Evolutionary conservation across 768 basidiomycete species (phyloP), one percentile per base, ranked within the genome.

Genomic region (Chalciporus piperatus): DNA sequence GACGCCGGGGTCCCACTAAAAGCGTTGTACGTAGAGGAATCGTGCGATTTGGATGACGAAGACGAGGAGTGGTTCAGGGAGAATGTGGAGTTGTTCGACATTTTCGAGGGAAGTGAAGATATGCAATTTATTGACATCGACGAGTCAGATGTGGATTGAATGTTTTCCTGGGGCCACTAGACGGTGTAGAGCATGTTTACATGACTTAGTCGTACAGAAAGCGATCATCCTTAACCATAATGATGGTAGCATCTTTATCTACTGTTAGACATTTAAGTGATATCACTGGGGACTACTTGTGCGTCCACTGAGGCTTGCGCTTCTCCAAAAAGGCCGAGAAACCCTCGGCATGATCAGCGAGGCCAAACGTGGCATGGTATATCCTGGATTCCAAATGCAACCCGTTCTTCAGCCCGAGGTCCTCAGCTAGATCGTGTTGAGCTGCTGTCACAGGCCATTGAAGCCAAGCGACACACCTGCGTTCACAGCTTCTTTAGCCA

Each of bases 401-500:
- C 3, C 80, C 79, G 41, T 74, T 68, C 38, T 65, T 66, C 13
- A 81, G 62, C 6, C 75, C 70, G 6, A 79, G 62, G 48, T 81
- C 77, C 48, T 76, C 71, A 8, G 77, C 79, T 78, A 56, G 14
- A 4, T 42, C 30, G 3, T 4, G 17, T 38, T 54, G 41, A 56
- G 47, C 11, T n/a, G 5, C 10, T 17, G 14, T 2, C 14, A 46
- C n/a, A 20, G 5, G 23, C 6, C 0, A 22, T 16, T 8, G 38
- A 32, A 25, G 17, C 8, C 42, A 27, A 12, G 13, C 30, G 1
- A 48, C 63, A 44, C 12, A 74, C 78, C 75, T 52, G 67, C 61
- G 43, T 79, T 78, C 39, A 80, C 75, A 5, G 77, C 78, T 58
- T 81, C 80, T 54, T 81, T 81, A 13, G 71, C 80, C 60, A 71